phyloP scores from a whole-genome alignment of 306 rosid species.

The Cajanus cajan region DNA sequence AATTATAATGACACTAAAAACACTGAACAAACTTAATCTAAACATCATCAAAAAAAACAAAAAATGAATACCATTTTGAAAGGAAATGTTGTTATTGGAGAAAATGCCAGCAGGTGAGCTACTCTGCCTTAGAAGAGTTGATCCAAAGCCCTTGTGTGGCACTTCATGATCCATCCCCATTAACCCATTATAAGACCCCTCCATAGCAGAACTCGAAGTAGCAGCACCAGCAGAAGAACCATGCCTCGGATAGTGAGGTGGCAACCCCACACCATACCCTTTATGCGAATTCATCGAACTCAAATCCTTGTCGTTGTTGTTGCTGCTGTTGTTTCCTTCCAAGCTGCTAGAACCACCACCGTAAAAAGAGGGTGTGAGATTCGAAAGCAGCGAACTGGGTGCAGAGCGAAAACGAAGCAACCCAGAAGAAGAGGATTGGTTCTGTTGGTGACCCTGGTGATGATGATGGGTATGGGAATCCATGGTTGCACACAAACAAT shows the following conservation, averaged over 20 bases:
- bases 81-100: constrained; percentile 50
- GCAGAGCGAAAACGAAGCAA: constrained; percentile 86
- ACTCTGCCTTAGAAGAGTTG: constrained; percentile 69
- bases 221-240: constrained; percentile 32
- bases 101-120: constrained; percentile 88
- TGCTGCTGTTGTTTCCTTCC: constrained; percentile 8
- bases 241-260: constrained; percentile 86
- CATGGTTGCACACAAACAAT: constrained; percentile 34
- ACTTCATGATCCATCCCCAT: constrained; percentile 44
- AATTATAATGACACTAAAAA: neutral
- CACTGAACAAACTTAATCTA: neutral
- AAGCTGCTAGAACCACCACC: constrained; percentile 30
- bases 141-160: constrained; percentile 27
- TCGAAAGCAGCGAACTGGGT: constrained; percentile 55
- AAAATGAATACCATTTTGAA: constrained; percentile 59
- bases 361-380: constrained; percentile 35
- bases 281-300: constrained; percentile 44
- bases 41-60: neutral
- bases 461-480: constrained; percentile 56
- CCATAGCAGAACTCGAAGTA: constrained; percentile 43
- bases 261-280: constrained; percentile 49
- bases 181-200: constrained; percentile 55
- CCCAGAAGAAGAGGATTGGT: constrained; percentile 61
- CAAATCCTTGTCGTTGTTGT: constrained; percentile 38
- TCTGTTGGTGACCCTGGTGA: constrained; percentile 2